Evolutionary conservation across 768 basidiomycete species (phyloP), one percentile per base, ranked within the genome.

Genomic region (Hirschioporus abietinus): DNA sequence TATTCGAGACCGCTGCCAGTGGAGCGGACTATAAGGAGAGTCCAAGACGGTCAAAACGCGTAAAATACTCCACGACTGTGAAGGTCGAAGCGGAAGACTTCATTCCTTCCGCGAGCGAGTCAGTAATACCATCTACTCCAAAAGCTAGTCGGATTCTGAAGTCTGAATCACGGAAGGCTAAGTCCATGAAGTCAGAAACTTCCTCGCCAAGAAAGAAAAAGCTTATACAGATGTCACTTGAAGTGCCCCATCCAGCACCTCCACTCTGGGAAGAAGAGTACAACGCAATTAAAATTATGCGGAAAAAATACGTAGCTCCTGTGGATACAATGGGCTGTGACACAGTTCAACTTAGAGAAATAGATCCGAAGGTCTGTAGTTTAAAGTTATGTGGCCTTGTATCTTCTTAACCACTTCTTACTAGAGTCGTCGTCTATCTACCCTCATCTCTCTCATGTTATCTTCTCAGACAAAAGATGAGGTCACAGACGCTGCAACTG

Each of bases 401-500:
- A 26, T 52, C n/a, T 25, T 42, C 15, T 57, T 66, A 65, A 36
- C 60, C 27, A 64, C 52, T 42, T 26, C 58, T 63, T 18, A 7
- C 8, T 73, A 96, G 93, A 93, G 88, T 66, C 83, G 85, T 63
- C 88, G 96, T 1, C 91, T 93, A 67, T 83, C 92, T 9, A 93
- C 90, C 4, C 86, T 99, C 24, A 85, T 99, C 7, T 93, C 95
- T 2, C 82, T 99, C 60, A 97, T 98, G 94, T 84, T 99, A 1
- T 95, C 92, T 10, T 94, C 94, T 1, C 96, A 99, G 75, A 98
- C 96, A 4, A 98, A 96, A 72, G 95, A 96, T 73, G 88, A 92
- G 71, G 89, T 95, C 20, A 94, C 91, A 0, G 86, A 91, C 65
- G 85, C 89, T 0, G 96, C 96, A 0, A 85, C 96, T 0, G 74